Conservation (phyloP, 176 grass and related monocot species). For the Avena eriantha region DNA sequence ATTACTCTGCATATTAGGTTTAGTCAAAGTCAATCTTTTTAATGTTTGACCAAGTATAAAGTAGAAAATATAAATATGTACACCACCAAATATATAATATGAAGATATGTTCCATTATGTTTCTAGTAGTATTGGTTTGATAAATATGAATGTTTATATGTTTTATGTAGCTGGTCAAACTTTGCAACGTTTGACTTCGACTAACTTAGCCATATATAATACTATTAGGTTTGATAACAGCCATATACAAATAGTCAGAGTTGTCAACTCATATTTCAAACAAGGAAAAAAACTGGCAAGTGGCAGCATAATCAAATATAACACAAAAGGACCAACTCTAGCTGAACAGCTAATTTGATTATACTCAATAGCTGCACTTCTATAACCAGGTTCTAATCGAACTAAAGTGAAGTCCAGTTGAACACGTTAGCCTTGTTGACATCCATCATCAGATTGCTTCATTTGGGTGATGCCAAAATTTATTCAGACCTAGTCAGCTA, state of each 20-base stretch:
- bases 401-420: slow-evolving; percentile 29
- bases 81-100: no score
- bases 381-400: background rate
- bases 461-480: background rate
- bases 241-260: background rate
- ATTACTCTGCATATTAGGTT: no score
- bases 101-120: no score
- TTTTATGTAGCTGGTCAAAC: no score
- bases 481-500: background rate
- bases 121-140: no score
- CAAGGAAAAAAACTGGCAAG: background rate
- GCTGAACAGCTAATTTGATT: background rate
- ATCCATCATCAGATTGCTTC: background rate
- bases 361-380: slow-evolving; percentile 3
- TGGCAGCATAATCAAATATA: slow-evolving; percentile 1
- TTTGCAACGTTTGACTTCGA: no score
- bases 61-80: no score
- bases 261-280: background rate
- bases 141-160: no score
- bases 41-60: no score
- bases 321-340: background rate
- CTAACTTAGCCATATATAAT: no score
- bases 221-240: background rate
- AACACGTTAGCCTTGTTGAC: background rate
- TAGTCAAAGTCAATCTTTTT: no score